Evolutionary conservation across 257 asterid genomes (phyloP), one percentile per base, ranked within the genome.

Genomic region (Nicotiana otophora): DNA sequence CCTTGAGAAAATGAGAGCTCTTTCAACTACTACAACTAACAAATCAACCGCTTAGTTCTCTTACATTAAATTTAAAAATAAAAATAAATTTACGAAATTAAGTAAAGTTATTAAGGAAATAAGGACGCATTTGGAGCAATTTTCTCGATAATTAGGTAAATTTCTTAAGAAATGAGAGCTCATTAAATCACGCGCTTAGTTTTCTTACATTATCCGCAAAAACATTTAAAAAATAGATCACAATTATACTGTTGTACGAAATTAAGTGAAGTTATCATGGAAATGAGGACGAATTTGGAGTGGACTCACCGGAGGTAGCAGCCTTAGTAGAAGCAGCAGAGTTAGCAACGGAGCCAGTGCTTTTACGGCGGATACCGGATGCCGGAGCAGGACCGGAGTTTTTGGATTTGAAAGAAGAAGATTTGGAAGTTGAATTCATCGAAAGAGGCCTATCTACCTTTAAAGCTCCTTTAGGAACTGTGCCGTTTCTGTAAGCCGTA

Each of bases 401-500:
- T 87, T 88, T 90, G 15, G 90, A 86, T 90, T 89, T 91, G 3
- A 81, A 69, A 61, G 94, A 90, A 61, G 90, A 81, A 36, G 97
- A 55, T 48, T 88, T 92, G 5, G 91, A 77, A 83, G 33, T 82
- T 15, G 85, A 84, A 84, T 86, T 89, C 74, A 86, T 33, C 5
- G 89, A 85, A 5, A 84, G 58, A 7, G 84, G 26, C 5, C 66
- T 12, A 39, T 91, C 96, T 48, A 85, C 65, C 88, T 93, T 93
- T 19, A 79, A 4, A 53, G 87, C 88, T 61, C 88, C 88, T 81
- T 79, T 85, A 15, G 89, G 79, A 15, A 70, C 85, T 78, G 90
- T 82, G 81, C 94, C 93, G 86, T 89, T 88, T 85, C 93, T 88
- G 84, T 57, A 83, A 84, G 61, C 55, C 84, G 80, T 86, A 84